phyloP scores from a whole-genome alignment of 2,329 filamentous ascomycete species.

The Fusarium sp. region DNA sequence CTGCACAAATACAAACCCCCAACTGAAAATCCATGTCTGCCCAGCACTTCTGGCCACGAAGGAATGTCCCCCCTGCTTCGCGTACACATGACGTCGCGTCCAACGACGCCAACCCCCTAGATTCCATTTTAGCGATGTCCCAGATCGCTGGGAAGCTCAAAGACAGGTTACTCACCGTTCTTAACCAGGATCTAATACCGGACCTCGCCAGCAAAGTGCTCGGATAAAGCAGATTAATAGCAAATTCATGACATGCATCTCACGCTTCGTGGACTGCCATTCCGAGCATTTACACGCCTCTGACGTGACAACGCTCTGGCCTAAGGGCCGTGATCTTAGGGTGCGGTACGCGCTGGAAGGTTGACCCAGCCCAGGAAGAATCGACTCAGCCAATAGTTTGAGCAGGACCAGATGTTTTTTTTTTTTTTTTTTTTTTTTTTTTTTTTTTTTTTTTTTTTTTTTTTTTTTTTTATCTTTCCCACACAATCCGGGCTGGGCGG shows the following conservation, averaged over 20 bases:
- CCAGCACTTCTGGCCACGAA: neutral
- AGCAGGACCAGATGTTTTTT: neutral
- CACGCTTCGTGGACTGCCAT: neutral
- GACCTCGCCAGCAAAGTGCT: constrained; percentile 19
- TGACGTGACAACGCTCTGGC: constrained; percentile 33
- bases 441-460: neutral
- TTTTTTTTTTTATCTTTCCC: neutral
- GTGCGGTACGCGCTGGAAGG: constrained; percentile 27
- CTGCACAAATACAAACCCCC: neutral
- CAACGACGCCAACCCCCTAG: constrained; percentile 33
- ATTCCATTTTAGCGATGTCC: constrained; percentile 46
- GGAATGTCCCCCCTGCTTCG: constrained; percentile 19
- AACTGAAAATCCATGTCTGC: neutral
- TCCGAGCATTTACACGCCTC: constrained; percentile 38
- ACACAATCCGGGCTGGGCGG: neutral
- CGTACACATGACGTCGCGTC: constrained; percentile 33
- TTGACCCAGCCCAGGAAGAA: constrained; percentile 8
- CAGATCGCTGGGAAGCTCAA: constrained; percentile 46
- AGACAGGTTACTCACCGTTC: constrained; percentile 34
- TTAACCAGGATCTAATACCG: constrained; percentile 29
- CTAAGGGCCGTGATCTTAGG: constrained; percentile 3
- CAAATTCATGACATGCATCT: constrained; percentile 22
- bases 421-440: neutral
- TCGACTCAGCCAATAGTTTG: constrained; percentile 4
- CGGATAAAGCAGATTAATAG: constrained; percentile 35